Conservation (phyloP, 306 rosid species). For the Pterocarpus santalinus region DNA sequence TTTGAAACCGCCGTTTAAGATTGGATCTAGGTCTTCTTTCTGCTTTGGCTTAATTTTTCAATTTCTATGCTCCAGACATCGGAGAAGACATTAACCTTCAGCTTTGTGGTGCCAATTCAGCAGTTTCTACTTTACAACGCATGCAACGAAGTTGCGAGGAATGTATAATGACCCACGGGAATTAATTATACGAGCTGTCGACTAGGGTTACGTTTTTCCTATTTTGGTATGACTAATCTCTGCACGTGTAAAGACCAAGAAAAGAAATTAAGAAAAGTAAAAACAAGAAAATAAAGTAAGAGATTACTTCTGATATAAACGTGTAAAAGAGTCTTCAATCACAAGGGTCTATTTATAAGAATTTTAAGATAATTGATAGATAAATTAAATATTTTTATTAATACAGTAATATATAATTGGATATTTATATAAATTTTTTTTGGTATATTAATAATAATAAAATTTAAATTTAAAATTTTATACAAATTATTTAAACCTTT, state of each 20-base stretch:
- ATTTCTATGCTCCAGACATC: constrained; percentile 1
- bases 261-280: background rate
- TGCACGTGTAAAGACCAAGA: constrained; percentile 18
- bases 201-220: constrained; percentile 41
- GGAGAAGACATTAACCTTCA: constrained; percentile 34
- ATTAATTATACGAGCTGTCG: constrained; percentile 42
- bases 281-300: too few species aligned
- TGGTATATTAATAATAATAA: too few species aligned
- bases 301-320: too few species aligned
- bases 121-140: constrained; percentile 67
- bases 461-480: too few species aligned
- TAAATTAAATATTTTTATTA: too few species aligned
- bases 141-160: constrained; percentile 54
- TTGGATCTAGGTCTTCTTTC: constrained; percentile 27
- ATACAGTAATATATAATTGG: too few species aligned
- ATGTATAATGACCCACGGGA: constrained; percentile 34
- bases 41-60: background rate
- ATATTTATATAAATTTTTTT: too few species aligned
- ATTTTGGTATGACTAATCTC: constrained; percentile 12
- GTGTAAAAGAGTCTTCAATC: too few species aligned
- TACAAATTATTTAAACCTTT: too few species aligned
- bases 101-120: constrained; percentile 46
- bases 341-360: too few species aligned
- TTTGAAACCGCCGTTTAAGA: constrained; percentile 22
- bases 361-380: too few species aligned